phyloP scores from a whole-genome alignment of 2,329 filamentous ascomycete genomes.

The Epichloe glyceriae region DNA sequence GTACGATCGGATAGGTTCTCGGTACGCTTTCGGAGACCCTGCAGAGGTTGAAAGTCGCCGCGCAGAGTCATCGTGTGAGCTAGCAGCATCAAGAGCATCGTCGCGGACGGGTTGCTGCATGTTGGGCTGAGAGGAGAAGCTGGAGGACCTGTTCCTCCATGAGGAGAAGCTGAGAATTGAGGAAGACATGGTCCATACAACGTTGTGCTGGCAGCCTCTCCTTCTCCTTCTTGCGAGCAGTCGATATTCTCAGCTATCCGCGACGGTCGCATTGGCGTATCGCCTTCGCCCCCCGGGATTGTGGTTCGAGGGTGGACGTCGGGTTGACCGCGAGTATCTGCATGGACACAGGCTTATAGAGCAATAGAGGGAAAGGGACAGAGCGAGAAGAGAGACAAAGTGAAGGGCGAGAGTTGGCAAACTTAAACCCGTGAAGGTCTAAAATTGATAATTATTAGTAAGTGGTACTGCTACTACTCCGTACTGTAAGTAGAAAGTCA shows the following conservation, averaged over 20 bases:
- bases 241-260: conserved; percentile 8
- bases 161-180: conserved; percentile 33
- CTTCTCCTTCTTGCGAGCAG: not conserved
- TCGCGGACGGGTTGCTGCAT: conserved; percentile 13
- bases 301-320: not conserved
- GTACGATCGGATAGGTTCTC: conserved; percentile 59
- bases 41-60: conserved; percentile 27
- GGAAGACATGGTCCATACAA: conserved; percentile 28
- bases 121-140: conserved; percentile 22
- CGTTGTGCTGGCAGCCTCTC: not conserved
- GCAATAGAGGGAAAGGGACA: not conserved
- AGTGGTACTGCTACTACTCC: not conserved
- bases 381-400: not conserved
- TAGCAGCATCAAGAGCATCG: conserved; percentile 15
- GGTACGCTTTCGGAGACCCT: conserved; percentile 27
- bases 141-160: conserved; percentile 32
- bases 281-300: conserved; percentile 7
- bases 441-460: not conserved
- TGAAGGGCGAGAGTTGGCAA: not conserved
- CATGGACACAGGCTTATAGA: not conserved
- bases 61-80: conserved; percentile 9
- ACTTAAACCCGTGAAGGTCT: not conserved
- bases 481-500: not conserved
- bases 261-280: conserved; percentile 7
- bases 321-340: not conserved